Evolutionary conservation across 2,329 filamentous ascomycete genomes (phyloP).

Genomic region (Nannizzia gypsea): DNA sequence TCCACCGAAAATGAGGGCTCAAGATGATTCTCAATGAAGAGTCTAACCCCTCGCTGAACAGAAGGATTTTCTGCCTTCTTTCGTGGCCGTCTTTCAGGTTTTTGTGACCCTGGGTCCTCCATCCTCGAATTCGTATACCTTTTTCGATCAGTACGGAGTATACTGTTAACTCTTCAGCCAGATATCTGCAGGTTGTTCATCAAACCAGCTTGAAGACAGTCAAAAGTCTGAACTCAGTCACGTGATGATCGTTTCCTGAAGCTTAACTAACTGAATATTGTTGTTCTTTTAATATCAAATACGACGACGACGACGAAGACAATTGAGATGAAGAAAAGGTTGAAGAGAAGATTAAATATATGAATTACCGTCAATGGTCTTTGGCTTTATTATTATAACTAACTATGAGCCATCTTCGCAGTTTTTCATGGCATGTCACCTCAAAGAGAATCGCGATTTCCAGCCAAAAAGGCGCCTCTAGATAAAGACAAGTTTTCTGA

Average conservation of each 20-base stretch:
- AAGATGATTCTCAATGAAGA: conserved; percentile 21
- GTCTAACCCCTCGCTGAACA: conserved; percentile 23
- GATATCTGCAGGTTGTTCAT: too few species aligned
- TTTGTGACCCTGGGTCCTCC: neutral
- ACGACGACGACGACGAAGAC: too few species aligned
- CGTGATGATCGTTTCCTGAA: neutral
- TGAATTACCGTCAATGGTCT: too few species aligned
- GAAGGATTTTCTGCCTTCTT: conserved; percentile 16
- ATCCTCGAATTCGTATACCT: neutral
- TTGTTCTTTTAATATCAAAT: too few species aligned
- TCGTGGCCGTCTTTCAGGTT: neutral
- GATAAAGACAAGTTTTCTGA: conserved; percentile 33
- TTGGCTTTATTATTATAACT: too few species aligned
- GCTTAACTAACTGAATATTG: neutral
- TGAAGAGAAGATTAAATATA: too few species aligned
- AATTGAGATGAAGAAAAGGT: too few species aligned
- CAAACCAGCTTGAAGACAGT: neutral
- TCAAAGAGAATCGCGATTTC: neutral
- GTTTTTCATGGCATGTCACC: neutral
- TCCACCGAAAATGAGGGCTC: conserved; percentile 14
- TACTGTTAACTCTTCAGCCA: too few species aligned
- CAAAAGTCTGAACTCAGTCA: neutral
- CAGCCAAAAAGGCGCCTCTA: conserved; percentile 12
- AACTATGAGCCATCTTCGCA: neutral
- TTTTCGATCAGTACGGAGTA: too few species aligned